Percentiles rank a stretch among this genome's conserved stretches.
These are phyloP conservation scores for Zymoseptoria brevis DNA, from an alignment of 2,329 filamentous ascomycete genomes.

Conservation along the genomic window DNA sequence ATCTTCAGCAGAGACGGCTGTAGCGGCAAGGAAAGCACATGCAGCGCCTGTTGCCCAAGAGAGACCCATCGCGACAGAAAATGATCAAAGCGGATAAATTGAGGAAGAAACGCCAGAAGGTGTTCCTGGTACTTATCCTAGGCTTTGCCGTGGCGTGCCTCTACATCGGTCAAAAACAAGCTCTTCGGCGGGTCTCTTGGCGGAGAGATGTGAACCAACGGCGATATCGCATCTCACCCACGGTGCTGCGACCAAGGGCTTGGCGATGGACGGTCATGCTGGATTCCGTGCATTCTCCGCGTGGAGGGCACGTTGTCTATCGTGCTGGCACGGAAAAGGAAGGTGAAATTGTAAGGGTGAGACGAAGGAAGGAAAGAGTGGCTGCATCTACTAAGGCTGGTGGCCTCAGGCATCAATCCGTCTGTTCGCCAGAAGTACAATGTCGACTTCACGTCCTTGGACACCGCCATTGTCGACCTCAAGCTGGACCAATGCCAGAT, in stretches of 20 bases:
- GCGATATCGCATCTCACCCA: neutral
- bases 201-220: neutral
- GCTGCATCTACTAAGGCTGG: no score
- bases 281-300: neutral
- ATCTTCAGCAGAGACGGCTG: constrained; percentile 13
- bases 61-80: neutral
- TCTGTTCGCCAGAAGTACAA: neutral
- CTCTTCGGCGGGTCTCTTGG: neutral
- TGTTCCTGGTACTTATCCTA: neutral
- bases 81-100: neutral
- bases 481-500: neutral
- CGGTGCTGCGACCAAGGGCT: neutral
- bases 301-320: neutral
- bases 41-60: neutral
- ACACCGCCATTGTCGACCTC: neutral
- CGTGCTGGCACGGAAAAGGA: neutral
- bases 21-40: neutral
- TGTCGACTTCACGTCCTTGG: neutral
- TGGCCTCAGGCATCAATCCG: neutral
- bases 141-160: neutral
- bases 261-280: neutral
- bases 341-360: neutral
- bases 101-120: neutral
- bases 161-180: neutral
- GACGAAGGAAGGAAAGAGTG: neutral